A percentile compares a stretch with the other conserved stretches of the same genome.
phyloP scores from a whole-genome alignment of 1,139 yeast species.

The Nakaseomyces uthaithaninus region DNA sequence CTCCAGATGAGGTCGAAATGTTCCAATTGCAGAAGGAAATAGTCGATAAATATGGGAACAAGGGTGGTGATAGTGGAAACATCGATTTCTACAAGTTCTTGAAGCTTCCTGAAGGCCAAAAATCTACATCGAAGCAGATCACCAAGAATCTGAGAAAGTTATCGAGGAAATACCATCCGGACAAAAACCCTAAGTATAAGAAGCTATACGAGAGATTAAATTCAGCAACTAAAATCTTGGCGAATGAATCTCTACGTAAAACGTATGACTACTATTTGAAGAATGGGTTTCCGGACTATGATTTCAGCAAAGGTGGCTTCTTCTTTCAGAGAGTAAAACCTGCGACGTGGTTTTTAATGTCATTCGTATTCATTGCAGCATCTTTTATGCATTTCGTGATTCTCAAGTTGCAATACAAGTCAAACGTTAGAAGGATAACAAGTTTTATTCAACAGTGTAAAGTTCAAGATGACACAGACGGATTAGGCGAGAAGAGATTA shows the following conservation, averaged over 20 bases:
- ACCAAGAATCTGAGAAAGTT: constrained; percentile 65
- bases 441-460: constrained; percentile 45
- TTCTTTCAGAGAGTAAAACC: constrained; percentile 36
- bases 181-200: constrained; percentile 44
- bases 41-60: constrained; percentile 52
- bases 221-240: constrained; percentile 62
- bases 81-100: constrained; percentile 66
- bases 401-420: constrained; percentile 48
- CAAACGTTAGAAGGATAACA: constrained; percentile 52
- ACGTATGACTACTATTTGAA: constrained; percentile 78
- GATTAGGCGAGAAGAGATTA: constrained; percentile 32
- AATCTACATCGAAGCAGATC: constrained; percentile 53
- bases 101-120: constrained; percentile 38
- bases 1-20: constrained; percentile 68
- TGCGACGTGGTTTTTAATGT: constrained; percentile 37
- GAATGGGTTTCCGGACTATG: constrained; percentile 83
- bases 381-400: constrained; percentile 54
- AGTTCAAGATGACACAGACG: constrained; percentile 54
- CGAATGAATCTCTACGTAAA: constrained; percentile 54
- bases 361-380: constrained; percentile 44
- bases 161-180: constrained; percentile 75
- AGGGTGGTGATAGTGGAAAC: constrained; percentile 13
- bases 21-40: constrained; percentile 66
- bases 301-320: constrained; percentile 47
- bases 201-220: constrained; percentile 62